phyloP scores from a whole-genome alignment of 140 eudicot species.

The Bidens hawaiensis region DNA sequence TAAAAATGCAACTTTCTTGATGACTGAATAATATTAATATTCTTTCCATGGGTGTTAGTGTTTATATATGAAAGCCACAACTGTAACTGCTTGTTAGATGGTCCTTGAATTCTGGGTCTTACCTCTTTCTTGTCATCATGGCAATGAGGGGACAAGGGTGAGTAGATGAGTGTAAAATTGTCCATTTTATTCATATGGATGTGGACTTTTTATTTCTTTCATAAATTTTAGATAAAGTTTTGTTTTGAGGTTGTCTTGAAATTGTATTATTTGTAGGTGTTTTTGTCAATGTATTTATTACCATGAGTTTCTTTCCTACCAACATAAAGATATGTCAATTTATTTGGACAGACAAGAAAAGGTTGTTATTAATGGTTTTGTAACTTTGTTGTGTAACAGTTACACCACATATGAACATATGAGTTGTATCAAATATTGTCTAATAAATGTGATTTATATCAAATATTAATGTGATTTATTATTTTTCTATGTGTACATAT shows the following conservation, averaged over 20 bases:
- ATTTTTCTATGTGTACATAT: no score
- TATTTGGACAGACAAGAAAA: neutral
- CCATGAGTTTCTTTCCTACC: conserved; percentile 18
- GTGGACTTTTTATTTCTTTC: conserved; percentile 4
- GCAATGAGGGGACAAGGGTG: conserved; percentile 19
- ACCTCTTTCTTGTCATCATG: conserved; percentile 32
- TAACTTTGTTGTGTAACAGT: no score
- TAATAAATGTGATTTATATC: no score
- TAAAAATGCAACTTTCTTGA: conserved; percentile 3
- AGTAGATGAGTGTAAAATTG: no score
- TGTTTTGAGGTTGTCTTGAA: conserved; percentile 15
- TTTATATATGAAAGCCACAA: conserved; percentile 19
- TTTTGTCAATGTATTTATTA: conserved; percentile 1
- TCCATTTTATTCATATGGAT: no score
- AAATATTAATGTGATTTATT: no score
- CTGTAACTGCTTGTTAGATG: conserved; percentile 15
- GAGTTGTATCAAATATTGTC: no score
- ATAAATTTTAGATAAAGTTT: neutral
- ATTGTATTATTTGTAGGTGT: conserved; percentile 9
- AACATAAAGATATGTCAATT: conserved; percentile 2
- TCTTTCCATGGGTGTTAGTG: no score
- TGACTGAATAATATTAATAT: neutral
- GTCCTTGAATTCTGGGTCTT: conserved; percentile 30
- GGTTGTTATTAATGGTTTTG: no score
- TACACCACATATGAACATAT: no score